Evolutionary conservation across 495 filamentous ascomycete genomes (phyloP).

Genomic region (Hypomontagnella monticulosa): DNA sequence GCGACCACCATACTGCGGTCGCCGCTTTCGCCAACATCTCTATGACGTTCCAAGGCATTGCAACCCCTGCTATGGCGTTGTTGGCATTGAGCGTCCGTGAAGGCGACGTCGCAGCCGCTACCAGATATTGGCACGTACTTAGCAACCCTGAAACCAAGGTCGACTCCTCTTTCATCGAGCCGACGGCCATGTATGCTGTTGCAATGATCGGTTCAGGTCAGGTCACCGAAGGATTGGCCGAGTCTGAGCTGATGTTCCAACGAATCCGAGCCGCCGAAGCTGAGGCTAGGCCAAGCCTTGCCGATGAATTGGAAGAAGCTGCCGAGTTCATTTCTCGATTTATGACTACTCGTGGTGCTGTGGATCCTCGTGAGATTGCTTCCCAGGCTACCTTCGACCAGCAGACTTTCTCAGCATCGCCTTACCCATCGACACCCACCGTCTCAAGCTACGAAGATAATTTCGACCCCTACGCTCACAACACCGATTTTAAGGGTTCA

Average conservation of each 20-base stretch:
- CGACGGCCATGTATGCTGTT: conserved; percentile 84
- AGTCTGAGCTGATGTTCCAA: conserved; percentile 83
- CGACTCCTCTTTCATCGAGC: conserved; percentile 78
- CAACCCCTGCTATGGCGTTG: conserved; percentile 79
- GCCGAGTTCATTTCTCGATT: conserved; percentile 81
- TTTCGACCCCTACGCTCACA: conserved; percentile 88
- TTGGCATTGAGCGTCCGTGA: conserved; percentile 84
- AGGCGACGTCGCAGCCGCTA: conserved; percentile 78
- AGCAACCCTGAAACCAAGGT: conserved; percentile 65
- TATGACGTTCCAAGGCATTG: conserved; percentile 58
- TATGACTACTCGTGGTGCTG: conserved; percentile 67
- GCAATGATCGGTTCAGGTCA: conserved; percentile 83
- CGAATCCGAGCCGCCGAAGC: conserved; percentile 70
- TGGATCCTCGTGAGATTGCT: conserved; percentile 55
- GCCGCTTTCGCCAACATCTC: conserved; percentile 70
- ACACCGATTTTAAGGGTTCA: conserved; percentile 91
- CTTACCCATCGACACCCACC: conserved; percentile 50
- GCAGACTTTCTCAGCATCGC: conserved; percentile 47
- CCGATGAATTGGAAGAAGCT: conserved; percentile 87
- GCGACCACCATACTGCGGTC: conserved; percentile 73
- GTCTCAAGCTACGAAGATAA: conserved; percentile 71
- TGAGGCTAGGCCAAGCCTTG: conserved; percentile 59
- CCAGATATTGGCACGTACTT: conserved; percentile 79
- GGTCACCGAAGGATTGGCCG: conserved; percentile 75
- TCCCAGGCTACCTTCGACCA: conserved; percentile 44